phyloP scores from a whole-genome alignment of 257 asterid genomes.

The Echites panduratus region DNA sequence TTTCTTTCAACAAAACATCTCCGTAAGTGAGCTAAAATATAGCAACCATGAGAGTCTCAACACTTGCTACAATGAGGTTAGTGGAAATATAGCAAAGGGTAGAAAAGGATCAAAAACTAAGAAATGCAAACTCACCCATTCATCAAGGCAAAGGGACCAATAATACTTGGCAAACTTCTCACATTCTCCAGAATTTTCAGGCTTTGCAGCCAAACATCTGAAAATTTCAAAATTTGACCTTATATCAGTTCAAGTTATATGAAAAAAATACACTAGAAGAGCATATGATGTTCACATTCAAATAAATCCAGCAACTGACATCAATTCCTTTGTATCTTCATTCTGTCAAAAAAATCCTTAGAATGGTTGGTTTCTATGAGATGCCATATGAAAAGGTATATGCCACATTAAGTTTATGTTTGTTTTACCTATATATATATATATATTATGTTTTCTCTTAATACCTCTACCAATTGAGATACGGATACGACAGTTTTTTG shows the following conservation, averaged over 20 bases:
- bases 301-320: conserved; percentile 1
- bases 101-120: background rate
- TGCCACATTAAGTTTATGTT: background rate
- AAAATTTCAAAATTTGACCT: too few relatives aligned
- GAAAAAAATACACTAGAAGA: too few relatives aligned
- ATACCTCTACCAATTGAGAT: background rate
- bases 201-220: too few relatives aligned
- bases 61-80: background rate
- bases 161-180: too few relatives aligned
- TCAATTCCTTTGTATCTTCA: background rate
- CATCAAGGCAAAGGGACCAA: conserved; percentile 85
- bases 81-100: background rate
- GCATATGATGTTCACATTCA: background rate
- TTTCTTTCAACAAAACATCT: background rate
- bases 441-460: background rate
- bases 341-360: background rate
- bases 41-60: background rate
- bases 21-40: background rate
- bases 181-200: too few relatives aligned
- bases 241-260: too few relatives aligned
- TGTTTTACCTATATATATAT: background rate
- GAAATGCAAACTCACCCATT: conserved; percentile 59
- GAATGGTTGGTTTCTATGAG: background rate
- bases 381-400: background rate
- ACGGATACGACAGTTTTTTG: background rate